A percentile compares a stretch with the other conserved stretches of the same genome.
phyloP scores from a whole-genome alignment of 345 rosid genomes.

The Eucalyptus regnans region DNA sequence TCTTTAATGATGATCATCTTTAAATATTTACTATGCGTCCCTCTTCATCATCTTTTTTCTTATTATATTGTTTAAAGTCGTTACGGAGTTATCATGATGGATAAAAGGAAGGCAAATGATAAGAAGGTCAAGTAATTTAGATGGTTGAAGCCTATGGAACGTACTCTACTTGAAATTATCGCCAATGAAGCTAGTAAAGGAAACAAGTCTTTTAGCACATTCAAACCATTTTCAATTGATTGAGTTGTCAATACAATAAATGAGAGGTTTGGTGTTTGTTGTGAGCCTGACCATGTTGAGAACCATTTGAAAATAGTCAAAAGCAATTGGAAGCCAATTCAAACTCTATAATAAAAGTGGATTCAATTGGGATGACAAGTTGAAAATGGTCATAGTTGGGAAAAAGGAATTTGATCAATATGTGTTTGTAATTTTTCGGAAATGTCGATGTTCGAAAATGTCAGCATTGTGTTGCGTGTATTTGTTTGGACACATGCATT shows the following conservation, averaged over 20 bases:
- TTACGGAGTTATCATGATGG: neutral
- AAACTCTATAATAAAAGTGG: neutral
- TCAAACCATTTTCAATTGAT: neutral
- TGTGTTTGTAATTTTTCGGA: accelerated
- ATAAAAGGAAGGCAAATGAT: neutral
- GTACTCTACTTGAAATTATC: neutral
- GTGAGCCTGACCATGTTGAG: neutral
- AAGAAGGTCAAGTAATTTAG: neutral
- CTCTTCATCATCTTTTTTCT: too few relatives aligned
- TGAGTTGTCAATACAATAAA: neutral
- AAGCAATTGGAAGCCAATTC: neutral
- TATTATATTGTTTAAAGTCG: too few relatives aligned
- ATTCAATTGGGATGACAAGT: neutral
- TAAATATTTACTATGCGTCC: too few relatives aligned
- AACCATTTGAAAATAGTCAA: neutral
- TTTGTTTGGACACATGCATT: too few relatives aligned
- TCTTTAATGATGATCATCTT: too few relatives aligned
- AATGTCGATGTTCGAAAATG: too few relatives aligned
- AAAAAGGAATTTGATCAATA: neutral
- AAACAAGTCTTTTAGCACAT: neutral
- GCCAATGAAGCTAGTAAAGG: neutral
- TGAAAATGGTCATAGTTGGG: neutral
- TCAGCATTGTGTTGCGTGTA: too few relatives aligned
- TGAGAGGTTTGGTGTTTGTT: neutral
- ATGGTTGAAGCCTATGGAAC: neutral